Base-by-base conservation (phyloP, 805 yeast species). In the Candida krabiensis region DNA sequence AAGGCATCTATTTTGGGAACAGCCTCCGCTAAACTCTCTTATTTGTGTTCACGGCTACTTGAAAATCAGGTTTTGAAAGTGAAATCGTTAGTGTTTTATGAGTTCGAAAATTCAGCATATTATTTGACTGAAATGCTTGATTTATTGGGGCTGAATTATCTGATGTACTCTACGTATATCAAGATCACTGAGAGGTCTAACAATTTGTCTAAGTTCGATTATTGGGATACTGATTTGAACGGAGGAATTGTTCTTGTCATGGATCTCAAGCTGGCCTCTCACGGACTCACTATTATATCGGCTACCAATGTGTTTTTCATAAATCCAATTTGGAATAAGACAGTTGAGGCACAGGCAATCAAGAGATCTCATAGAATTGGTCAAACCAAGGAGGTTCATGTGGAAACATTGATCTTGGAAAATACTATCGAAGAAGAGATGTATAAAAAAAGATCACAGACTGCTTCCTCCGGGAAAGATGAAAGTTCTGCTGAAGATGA, bases 341-440 rank as follows among this genome's bases (percentile, higher is more conserved):
- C 84, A 0, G 66, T 77, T 14, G 89, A 83, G 53, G 88, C 88
- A 0, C 89, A 83, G 50, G 88, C 88, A 1, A 80, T 83, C 33
- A 81, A 83, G 47, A 73, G 90, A 63, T 83, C 88, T 0, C 90
- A 83, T 59, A 71, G 89, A 58, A 83, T 83, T 55, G 89, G 90
- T 0, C 89, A 83, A 47, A 64, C 67, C 0, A 61, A 68, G n/a
- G 77, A 76, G 15, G 88, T 83, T 0, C 61, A 58, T 53, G 89
- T 83, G n/a, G 88, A 83, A 51, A 83, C 88, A 0, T 59, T 83
- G 40, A 74, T 83, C 3, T 55, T 83, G 49, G 63, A 70, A 35
- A 80, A 75, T 4, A 83, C 88, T 0, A 64, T 83, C 32, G 89
- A 83, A 47, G 84, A 82, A 55, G 83, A 79, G 47, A 79, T 83